Percentiles rank a stretch among this genome's conserved stretches.
Evolutionary conservation across 208 protist genomes (phyloP).

Genomic region (Trypanosoma boissoni): DNA sequence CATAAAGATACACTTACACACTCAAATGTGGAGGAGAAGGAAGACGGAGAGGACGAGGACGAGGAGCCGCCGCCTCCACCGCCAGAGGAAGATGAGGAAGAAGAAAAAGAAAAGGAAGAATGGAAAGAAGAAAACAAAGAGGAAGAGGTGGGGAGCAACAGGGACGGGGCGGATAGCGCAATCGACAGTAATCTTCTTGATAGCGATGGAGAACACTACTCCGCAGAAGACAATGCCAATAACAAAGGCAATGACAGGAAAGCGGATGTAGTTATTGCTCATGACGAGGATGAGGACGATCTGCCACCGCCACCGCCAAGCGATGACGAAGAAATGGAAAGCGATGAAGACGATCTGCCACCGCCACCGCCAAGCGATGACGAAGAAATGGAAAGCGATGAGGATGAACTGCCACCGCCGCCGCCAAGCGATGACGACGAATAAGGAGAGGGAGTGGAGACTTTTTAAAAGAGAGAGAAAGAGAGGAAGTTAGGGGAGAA

Average conservation of each 20-base stretch:
- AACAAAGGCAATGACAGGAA: not conserved
- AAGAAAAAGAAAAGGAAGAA: no score
- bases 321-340: not conserved
- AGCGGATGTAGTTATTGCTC: not conserved
- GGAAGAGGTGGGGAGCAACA: no score
- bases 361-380: constrained; percentile 11
- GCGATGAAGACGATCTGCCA: constrained; percentile 3
- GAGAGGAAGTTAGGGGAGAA: no score
- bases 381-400: constrained; percentile 3
- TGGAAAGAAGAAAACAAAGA: no score
- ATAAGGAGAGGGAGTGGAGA: constrained; percentile 1
- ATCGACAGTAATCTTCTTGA: not conserved
- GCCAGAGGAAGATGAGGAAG: no score
- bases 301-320: constrained; percentile 5
- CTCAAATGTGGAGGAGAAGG: no score
- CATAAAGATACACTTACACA: no score
- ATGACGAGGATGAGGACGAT: constrained; percentile 1
- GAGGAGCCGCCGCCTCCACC: no score
- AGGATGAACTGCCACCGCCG: constrained; percentile 6
- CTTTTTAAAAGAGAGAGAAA: not conserved
- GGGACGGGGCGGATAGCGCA: not conserved
- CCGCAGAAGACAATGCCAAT: no score
- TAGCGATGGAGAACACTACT: not conserved
- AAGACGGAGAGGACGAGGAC: no score
- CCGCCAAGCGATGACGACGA: constrained; percentile 10